Percentiles rank a stretch among this genome's conserved stretches.
These are phyloP conservation scores for Kwoniella bestiolae DNA, from an alignment of 768 basidiomycete genomes.

Conservation along the genomic window DNA sequence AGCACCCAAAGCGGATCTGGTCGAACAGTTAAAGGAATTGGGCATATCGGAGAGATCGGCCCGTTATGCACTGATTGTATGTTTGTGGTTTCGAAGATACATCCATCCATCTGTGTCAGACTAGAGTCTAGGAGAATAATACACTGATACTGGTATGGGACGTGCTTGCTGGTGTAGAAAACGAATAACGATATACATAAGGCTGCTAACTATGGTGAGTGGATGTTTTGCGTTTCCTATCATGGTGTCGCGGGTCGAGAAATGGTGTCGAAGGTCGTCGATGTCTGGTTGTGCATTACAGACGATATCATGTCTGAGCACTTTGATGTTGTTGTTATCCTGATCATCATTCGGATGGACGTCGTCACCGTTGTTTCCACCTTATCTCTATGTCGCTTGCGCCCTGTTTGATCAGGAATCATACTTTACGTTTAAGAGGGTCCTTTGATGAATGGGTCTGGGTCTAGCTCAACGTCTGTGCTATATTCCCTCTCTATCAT, in stretches of 20 bases:
- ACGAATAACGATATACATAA: constrained; percentile 45
- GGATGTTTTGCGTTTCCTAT: no score
- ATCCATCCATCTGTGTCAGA: no score
- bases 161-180: constrained; percentile 31
- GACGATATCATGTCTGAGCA: background rate
- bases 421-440: background rate
- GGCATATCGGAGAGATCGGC: constrained; percentile 52
- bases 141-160: background rate
- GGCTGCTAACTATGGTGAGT: constrained; percentile 58
- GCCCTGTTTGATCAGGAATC: background rate
- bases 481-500: background rate
- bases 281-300: background rate
- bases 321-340: background rate
- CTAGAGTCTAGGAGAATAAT: background rate
- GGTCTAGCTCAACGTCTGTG: background rate
- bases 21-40: constrained; percentile 42
- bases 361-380: background rate
- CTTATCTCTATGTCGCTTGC: background rate
- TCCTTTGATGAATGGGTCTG: no score
- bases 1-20: constrained; percentile 24
- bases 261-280: background rate
- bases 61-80: constrained; percentile 47
- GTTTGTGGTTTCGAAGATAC: no score
- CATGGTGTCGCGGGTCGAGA: no score
- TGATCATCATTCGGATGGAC: background rate